Conservation (phyloP, 139 green algal species). For the Closterium sp. region DNA sequence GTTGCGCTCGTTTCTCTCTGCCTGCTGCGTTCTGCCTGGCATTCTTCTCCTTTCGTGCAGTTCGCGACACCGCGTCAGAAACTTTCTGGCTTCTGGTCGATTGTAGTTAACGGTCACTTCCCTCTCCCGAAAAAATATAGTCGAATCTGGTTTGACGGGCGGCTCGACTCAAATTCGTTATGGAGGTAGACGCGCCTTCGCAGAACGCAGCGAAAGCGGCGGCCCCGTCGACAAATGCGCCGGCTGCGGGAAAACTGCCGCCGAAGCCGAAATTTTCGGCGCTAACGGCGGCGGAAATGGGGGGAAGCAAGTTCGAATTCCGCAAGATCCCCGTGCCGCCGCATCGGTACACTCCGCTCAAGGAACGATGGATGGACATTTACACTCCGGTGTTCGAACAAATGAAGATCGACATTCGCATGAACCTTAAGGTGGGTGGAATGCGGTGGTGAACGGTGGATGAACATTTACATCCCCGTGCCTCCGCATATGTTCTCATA, state of each 20-base stretch:
- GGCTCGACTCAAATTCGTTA: neutral
- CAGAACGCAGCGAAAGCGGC: neutral
- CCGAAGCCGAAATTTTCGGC: constrained; percentile 69
- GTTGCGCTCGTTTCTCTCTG: too few species aligned
- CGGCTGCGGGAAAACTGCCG: constrained; percentile 7
- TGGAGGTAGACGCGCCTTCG: constrained; percentile 12
- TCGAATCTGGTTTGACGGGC: constrained; percentile 17
- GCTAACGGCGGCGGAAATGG: constrained; percentile 62
- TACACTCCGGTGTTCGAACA: constrained; percentile 94
- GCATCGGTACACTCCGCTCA: constrained; percentile 94
- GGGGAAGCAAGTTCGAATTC: constrained; percentile 74
- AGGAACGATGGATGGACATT: constrained; percentile 91
- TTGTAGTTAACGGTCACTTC: neutral
- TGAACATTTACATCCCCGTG: constrained; percentile 95
- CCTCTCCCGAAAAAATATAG: constrained; percentile 27
- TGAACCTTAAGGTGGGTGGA: constrained; percentile 95
- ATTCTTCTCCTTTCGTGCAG: neutral
- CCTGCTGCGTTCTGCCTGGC: neutral
- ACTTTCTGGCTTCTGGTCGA: neutral
- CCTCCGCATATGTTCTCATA: too few species aligned
- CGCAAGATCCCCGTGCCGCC: constrained; percentile 80
- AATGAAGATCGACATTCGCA: constrained; percentile 97
- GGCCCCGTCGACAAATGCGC: neutral
- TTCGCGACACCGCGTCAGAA: neutral
- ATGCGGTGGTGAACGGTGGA: constrained; percentile 76